A percentile compares a stretch with the other conserved stretches of the same genome.
These are phyloP conservation scores for Coniosporium apollinis DNA, from an alignment of 495 filamentous ascomycete genomes.

Conservation along the genomic window DNA sequence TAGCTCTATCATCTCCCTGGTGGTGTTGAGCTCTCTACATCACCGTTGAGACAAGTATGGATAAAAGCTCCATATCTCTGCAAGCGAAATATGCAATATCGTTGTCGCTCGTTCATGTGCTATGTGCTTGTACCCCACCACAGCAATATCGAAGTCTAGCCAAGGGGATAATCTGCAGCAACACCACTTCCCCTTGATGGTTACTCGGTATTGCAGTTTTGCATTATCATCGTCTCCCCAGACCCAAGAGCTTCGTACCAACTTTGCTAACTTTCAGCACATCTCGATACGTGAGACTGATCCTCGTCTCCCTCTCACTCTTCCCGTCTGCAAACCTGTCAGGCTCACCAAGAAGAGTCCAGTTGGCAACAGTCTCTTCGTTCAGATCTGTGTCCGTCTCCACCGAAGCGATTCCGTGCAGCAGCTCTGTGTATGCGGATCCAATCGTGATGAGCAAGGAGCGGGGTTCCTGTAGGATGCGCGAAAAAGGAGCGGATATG, in stretches of 20 bases:
- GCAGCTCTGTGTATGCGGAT: slow-evolving; percentile 18
- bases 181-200: no score
- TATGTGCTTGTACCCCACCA: no score
- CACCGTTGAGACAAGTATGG: no score
- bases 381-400: slow-evolving; percentile 19
- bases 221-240: slow-evolving; percentile 5
- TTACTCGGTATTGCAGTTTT: no score
- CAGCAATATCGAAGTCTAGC: no score
- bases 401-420: slow-evolving; percentile 26
- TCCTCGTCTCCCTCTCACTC: slow-evolving; percentile 47
- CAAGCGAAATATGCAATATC: no score
- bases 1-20: no score
- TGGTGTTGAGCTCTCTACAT: no score
- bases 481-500: slow-evolving; percentile 24
- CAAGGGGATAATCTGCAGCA: no score
- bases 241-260: slow-evolving; percentile 13
- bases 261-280: slow-evolving; percentile 52
- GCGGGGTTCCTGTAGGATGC: slow-evolving; percentile 74
- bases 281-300: slow-evolving; percentile 86
- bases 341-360: slow-evolving; percentile 52
- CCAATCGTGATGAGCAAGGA: slow-evolving; percentile 23
- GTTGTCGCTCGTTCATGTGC: no score
- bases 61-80: no score
- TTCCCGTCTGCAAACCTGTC: slow-evolving; percentile 36
- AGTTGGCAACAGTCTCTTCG: slow-evolving; percentile 57